Evolutionary conservation across 106 monocot species (phyloP).

Genomic region (Platanthera guangdongensis): DNA sequence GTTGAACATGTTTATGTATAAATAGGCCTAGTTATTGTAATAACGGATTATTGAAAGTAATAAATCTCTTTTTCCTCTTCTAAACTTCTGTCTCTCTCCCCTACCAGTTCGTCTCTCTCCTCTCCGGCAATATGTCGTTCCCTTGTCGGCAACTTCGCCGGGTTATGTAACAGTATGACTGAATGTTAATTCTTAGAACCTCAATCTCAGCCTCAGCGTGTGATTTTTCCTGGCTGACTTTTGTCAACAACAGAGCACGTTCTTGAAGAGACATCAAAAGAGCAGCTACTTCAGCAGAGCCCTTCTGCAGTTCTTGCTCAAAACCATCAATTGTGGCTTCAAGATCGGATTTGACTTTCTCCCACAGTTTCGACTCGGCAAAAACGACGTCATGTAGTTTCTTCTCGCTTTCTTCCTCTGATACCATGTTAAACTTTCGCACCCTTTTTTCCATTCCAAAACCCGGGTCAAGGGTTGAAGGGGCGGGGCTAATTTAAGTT

Average conservation of each 20-base stretch:
- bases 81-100: no score
- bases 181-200: conserved; percentile 33
- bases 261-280: conserved; percentile 54
- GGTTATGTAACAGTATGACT: conserved; percentile 15
- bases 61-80: no score
- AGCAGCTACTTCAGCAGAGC: conserved; percentile 45
- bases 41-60: no score
- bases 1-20: no score
- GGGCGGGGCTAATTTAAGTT: no score
- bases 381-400: conserved; percentile 50
- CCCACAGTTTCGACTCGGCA: conserved; percentile 54
- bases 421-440: no score
- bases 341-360: conserved; percentile 35
- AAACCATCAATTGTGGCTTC: conserved; percentile 34
- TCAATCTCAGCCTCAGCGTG: conserved; percentile 50
- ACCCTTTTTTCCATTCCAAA: no score
- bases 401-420: conserved; percentile 59
- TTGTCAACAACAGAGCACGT: conserved; percentile 37
- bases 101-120: no score
- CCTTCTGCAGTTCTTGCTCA: conserved; percentile 33
- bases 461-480: no score
- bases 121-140: no score
- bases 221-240: conserved; percentile 40
- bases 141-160: no score
- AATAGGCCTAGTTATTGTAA: no score